phyloP scores from a whole-genome alignment of 2,329 filamentous ascomycete species.

The Stachybotrys elegans region DNA sequence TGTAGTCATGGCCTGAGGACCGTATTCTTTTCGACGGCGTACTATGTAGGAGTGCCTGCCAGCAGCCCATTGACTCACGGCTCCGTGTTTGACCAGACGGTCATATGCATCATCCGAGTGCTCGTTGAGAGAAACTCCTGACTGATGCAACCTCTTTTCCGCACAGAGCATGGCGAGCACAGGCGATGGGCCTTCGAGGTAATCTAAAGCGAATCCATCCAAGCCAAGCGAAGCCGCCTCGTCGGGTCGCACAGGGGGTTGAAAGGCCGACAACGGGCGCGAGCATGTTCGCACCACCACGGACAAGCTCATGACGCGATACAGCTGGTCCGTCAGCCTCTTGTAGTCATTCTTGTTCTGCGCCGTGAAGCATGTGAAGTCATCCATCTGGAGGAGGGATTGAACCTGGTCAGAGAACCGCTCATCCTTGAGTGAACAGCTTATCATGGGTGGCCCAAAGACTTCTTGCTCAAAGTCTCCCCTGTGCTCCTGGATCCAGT shows the following conservation, averaged over 20 bases:
- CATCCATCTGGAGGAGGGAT: slow-evolving; percentile 42
- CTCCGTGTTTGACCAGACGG: slow-evolving; percentile 51
- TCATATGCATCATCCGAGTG: slow-evolving; percentile 64
- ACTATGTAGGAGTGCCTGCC: slow-evolving; percentile 60
- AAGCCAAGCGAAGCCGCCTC: slow-evolving; percentile 60
- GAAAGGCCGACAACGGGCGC: slow-evolving; percentile 49
- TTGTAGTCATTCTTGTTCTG: slow-evolving; percentile 73
- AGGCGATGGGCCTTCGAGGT: slow-evolving; percentile 71
- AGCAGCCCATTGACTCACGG: slow-evolving; percentile 66
- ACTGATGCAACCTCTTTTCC: slow-evolving; percentile 62
- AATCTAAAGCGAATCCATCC: slow-evolving; percentile 76
- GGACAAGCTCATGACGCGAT: slow-evolving; percentile 57
- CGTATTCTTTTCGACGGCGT: slow-evolving; percentile 73
- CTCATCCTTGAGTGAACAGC: slow-evolving; percentile 72
- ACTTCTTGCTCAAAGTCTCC: slow-evolving; percentile 68
- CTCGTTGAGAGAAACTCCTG: slow-evolving; percentile 59
- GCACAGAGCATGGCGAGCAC: slow-evolving; percentile 86
- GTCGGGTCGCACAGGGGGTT: slow-evolving; percentile 46
- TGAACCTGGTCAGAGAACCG: slow-evolving; percentile 56
- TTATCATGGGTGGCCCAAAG: slow-evolving; percentile 75
- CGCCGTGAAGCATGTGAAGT: slow-evolving; percentile 66
- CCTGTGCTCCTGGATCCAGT: slow-evolving; percentile 74
- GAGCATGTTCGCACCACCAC: slow-evolving; percentile 66
- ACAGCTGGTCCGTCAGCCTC: slow-evolving; percentile 63
- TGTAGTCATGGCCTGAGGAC: slow-evolving; percentile 66